Percentiles rank a stretch among this genome's conserved stretches.
These are phyloP conservation scores for Alternaria metachromatica DNA, from an alignment of 2,329 filamentous ascomycete genomes.

Conservation along the genomic window DNA sequence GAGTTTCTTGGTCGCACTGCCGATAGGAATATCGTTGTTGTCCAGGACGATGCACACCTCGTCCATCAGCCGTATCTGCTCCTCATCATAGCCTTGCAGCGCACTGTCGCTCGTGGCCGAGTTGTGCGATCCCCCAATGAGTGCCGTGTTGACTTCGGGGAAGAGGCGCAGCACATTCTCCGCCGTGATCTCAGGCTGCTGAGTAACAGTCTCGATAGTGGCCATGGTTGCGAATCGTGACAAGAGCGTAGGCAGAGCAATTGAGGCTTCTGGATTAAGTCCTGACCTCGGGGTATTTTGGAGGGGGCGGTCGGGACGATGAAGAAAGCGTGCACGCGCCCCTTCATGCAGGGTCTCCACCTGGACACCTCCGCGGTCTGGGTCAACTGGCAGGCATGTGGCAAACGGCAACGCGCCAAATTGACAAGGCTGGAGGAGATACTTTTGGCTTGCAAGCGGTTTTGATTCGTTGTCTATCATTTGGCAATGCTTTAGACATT, in stretches of 20 bases:
- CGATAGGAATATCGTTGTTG: slow-evolving; percentile 89
- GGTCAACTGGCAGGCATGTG: not conserved
- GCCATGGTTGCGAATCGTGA: slow-evolving; percentile 37
- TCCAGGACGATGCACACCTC: slow-evolving; percentile 98
- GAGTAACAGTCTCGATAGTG: slow-evolving; percentile 39
- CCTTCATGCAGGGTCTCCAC: slow-evolving; percentile 8
- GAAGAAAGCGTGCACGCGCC: slow-evolving; percentile 3
- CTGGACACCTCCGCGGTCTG: not conserved
- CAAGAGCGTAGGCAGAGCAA: not conserved
- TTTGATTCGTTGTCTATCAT: slow-evolving; percentile 3
- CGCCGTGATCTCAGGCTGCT: slow-evolving; percentile 73
- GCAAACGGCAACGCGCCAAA: not conserved
- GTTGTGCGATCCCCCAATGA: slow-evolving; percentile 67
- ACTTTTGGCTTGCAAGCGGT: not conserved
- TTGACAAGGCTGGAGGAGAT: not conserved
- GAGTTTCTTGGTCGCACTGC: slow-evolving; percentile 96
- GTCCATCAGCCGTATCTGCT: slow-evolving; percentile 98
- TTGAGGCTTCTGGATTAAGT: slow-evolving; percentile 7
- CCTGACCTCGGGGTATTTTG: not conserved
- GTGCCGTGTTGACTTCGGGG: slow-evolving; percentile 75
- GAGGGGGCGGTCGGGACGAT: slow-evolving; percentile 6
- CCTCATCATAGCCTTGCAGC: slow-evolving; percentile 90
- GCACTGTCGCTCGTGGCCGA: slow-evolving; percentile 66
- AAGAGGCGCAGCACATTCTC: slow-evolving; percentile 88
- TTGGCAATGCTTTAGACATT: slow-evolving; percentile 2